Conservation (phyloP, 2,329 filamentous ascomycete species). For the Ophiostoma piceae region DNA sequence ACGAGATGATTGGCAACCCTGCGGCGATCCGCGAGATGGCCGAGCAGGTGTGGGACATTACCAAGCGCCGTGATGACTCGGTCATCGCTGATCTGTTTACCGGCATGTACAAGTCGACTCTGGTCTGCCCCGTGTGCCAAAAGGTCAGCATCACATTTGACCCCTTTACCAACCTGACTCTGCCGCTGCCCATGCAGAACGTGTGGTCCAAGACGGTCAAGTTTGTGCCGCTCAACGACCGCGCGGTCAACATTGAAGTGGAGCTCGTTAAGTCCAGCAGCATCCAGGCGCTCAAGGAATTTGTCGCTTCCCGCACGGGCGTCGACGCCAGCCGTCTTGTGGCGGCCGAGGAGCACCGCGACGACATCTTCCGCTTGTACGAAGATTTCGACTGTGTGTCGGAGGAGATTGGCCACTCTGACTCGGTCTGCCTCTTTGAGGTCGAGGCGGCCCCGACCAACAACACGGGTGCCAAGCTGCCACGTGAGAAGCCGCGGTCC, state of each 20-base stretch:
- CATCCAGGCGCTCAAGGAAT: slow-evolving; percentile 63
- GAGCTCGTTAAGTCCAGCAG: slow-evolving; percentile 74
- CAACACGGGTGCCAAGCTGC: slow-evolving; percentile 51
- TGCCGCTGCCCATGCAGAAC: slow-evolving; percentile 83
- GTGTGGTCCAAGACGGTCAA: slow-evolving; percentile 70
- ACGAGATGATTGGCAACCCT: slow-evolving; percentile 84
- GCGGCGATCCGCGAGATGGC: slow-evolving; percentile 79
- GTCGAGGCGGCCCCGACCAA: slow-evolving; percentile 76
- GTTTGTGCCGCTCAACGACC: slow-evolving; percentile 70
- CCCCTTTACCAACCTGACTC: slow-evolving; percentile 88
- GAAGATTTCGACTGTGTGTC: slow-evolving; percentile 62
- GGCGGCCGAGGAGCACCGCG: slow-evolving; percentile 73
- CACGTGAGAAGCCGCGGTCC: slow-evolving; percentile 45
- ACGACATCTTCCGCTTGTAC: slow-evolving; percentile 82
- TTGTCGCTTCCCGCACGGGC: slow-evolving; percentile 61
- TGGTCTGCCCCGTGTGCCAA: slow-evolving; percentile 82
- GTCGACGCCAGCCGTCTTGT: slow-evolving; percentile 64
- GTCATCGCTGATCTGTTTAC: slow-evolving; percentile 94
- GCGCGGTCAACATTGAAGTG: slow-evolving; percentile 65
- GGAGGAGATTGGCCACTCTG: slow-evolving; percentile 64
- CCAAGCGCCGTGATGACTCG: slow-evolving; percentile 86
- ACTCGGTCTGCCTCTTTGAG: slow-evolving; percentile 67
- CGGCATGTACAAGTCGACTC: slow-evolving; percentile 96
- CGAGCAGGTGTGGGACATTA: slow-evolving; percentile 84
- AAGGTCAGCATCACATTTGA: slow-evolving; percentile 99